A percentile compares a stretch with the other conserved stretches of the same genome.
Conservation (phyloP, 2,329 filamentous ascomycete species). For the Aspergillus unguis region DNA sequence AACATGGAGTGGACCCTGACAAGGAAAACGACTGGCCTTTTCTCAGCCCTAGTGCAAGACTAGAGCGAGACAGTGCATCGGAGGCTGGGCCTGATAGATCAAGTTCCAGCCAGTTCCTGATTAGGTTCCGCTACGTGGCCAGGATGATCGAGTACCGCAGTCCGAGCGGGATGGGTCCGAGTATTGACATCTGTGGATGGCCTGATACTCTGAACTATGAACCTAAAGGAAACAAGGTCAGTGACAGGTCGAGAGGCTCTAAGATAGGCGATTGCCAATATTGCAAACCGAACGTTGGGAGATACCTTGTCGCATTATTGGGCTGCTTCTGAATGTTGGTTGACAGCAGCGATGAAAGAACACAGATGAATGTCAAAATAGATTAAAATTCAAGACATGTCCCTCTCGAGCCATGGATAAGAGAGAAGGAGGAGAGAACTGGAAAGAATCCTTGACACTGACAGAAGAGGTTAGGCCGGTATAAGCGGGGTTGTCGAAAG, state of each 20-base stretch:
- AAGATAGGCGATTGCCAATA: neutral
- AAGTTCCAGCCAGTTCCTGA: conserved; percentile 14
- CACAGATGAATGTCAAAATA: neutral
- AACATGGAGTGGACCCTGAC: conserved; percentile 1
- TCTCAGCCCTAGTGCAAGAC: conserved; percentile 11
- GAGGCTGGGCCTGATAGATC: conserved; percentile 12
- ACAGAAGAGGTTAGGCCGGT: neutral
- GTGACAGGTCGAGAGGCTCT: neutral
- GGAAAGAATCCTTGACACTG: neutral
- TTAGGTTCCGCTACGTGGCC: conserved; percentile 9
- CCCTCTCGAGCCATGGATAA: neutral
- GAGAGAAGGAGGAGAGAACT: neutral
- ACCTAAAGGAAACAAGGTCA: no score
- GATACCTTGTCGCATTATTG: conserved; percentile 1
- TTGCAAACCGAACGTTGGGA: neutral
- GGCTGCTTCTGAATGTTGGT: neutral
- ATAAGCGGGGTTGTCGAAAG: neutral
- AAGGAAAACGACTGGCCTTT: neutral
- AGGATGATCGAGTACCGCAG: neutral
- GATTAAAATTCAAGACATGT: conserved; percentile 3
- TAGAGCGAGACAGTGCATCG: conserved; percentile 9
- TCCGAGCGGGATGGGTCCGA: no score
- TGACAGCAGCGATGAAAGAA: neutral
- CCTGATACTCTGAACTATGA: conserved; percentile 1
- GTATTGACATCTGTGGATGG: conserved; percentile 1